Evolutionary conservation across 2,329 filamentous ascomycete species (phyloP), one percentile per base, ranked within the genome.

Genomic region (Neophaeococcomyces aloes): DNA sequence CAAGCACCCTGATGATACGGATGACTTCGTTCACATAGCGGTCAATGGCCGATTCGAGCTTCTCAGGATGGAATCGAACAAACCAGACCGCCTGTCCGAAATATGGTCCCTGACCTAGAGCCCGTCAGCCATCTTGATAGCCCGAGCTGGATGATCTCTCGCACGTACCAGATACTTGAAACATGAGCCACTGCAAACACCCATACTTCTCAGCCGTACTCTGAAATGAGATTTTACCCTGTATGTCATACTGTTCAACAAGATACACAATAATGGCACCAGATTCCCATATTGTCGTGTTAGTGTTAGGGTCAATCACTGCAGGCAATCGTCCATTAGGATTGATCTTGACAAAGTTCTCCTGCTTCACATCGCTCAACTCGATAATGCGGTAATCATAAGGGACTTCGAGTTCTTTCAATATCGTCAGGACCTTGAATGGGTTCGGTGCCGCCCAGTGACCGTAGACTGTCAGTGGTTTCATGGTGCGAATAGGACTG

Each of bases 21-120:
- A 60, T 57, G n/a, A 69, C 60, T 55, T 75, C 69, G 7, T 65
- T 61, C 10, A 51, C 50, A 56, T 75, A 76, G 6, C 71, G 59
- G 11, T 67, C 61, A 15, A 68, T 58, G 7, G 67, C 72, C 5
- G 59, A 65, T 1, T 60, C 61, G 4, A 75, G 3, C 47, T 68
- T 62, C 54, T 73, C 70, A 0, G 55, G 42, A 48, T 67, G 63
- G 10, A 58, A 58, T 1, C 51, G 42, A 11, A 19, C 33, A 55
- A 70, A 70, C 62, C 64, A 65, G 6, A 42, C 48, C 30, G 47
- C 48, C 49, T 70, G 64, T 3, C 68, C 69, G 34, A 56, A 71
- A 50, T 70, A 72, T 71, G 68, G 3, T 66, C 67, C 2, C 59
- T 59, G 32, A 57, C 56, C 53, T 71, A 66, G 55, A 61, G 68